These are phyloP conservation scores for Macaranga tanarius DNA, from an alignment of 441 rosid species.

Conservation along the genomic window DNA sequence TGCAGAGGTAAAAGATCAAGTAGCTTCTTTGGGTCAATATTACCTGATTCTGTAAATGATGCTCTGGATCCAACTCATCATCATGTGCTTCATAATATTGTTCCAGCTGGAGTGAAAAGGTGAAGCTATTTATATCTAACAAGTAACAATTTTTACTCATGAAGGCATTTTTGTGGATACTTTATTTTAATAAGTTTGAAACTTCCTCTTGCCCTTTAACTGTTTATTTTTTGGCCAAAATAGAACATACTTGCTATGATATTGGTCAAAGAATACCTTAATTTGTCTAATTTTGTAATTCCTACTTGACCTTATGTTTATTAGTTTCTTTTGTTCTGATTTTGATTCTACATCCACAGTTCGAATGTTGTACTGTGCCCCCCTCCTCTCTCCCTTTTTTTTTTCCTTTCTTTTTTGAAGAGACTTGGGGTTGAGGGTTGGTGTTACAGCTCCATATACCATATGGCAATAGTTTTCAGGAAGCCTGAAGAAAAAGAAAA, in stretches of 20 bases:
- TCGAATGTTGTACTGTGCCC: neutral
- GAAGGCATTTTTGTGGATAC: neutral
- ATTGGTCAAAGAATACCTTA: neutral
- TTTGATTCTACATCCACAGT: neutral
- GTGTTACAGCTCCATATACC: neutral
- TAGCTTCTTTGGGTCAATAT: slow-evolving; percentile 71
- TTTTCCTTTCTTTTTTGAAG: no score
- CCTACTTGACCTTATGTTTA: neutral
- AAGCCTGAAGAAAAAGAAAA: neutral
- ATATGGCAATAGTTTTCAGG: neutral
- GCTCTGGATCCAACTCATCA: slow-evolving; percentile 77
- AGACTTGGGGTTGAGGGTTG: neutral
- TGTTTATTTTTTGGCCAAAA: neutral
- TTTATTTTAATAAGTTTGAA: neutral
- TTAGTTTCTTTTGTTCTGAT: neutral
- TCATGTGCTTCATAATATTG: slow-evolving; percentile 67
- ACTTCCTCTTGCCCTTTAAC: neutral
- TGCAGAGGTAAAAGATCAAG: slow-evolving; percentile 62
- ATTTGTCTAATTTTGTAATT: neutral
- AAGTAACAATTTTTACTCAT: slow-evolving; percentile 1
- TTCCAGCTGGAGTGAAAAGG: slow-evolving; percentile 76
- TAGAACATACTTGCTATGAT: neutral
- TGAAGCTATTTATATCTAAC: slow-evolving; percentile 23
- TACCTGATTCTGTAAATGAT: slow-evolving; percentile 79
- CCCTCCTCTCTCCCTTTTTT: no score